These are phyloP conservation scores for Moricandia arvensis DNA, from an alignment of 345 rosid species.

Conservation along the genomic window DNA sequence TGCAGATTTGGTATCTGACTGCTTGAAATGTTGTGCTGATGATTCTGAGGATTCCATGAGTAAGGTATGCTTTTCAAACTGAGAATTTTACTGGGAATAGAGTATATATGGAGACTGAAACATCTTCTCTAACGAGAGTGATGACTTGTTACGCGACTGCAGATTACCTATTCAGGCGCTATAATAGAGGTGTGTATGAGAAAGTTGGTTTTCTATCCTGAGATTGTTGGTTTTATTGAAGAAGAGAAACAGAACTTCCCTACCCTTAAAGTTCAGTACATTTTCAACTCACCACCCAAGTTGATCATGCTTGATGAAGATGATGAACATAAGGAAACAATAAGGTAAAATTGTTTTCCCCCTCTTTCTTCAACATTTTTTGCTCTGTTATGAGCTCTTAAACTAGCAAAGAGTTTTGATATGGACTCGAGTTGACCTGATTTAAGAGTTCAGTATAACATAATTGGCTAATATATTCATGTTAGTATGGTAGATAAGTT, in stretches of 20 bases:
- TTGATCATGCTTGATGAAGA: conserved; percentile 82
- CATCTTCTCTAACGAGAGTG: neutral
- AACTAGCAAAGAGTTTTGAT: neutral
- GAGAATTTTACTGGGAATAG: no score
- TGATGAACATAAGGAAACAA: conserved; percentile 66
- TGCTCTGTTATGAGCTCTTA: neutral
- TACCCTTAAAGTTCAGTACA: conserved; percentile 64
- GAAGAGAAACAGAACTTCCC: conserved; percentile 88
- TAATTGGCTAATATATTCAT: neutral
- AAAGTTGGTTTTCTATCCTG: conserved; percentile 89
- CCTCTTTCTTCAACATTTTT: neutral
- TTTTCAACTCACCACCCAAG: conserved; percentile 93
- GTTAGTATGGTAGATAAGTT: neutral
- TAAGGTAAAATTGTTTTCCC: conserved; percentile 47
- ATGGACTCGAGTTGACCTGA: neutral
- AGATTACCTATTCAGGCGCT: conserved; percentile 87
- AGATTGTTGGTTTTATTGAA: conserved; percentile 82
- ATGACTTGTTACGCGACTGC: conserved; percentile 22
- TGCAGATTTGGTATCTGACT: conserved; percentile 88
- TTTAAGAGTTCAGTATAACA: neutral
- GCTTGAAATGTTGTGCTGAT: conserved; percentile 93
- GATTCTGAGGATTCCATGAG: conserved; percentile 84
- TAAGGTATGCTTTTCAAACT: conserved; percentile 53
- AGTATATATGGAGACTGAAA: neutral
- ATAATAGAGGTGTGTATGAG: conserved; percentile 91